phyloP scores from a whole-genome alignment of 148 eudicot genomes.

The Gaultheria prostrata region DNA sequence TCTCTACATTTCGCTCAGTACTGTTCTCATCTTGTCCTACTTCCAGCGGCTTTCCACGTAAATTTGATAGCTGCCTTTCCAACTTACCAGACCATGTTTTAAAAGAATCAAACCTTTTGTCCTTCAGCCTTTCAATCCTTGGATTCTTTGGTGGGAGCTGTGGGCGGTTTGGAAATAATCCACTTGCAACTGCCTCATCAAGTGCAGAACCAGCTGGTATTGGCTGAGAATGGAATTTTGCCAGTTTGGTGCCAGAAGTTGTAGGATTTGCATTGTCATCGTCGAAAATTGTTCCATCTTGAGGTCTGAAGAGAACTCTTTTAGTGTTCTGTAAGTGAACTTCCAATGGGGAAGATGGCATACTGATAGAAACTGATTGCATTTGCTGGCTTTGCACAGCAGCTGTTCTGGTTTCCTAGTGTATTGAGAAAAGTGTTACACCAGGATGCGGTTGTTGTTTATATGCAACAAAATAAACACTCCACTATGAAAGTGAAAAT shows the following conservation, averaged over 20 bases:
- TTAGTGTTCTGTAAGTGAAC: slow-evolving; percentile 26
- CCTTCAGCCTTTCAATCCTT: slow-evolving; percentile 34
- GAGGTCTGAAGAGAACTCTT: slow-evolving; percentile 43
- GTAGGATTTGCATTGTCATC: slow-evolving; percentile 14
- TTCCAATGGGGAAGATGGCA: slow-evolving; percentile 66
- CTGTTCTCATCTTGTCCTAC: slow-evolving; percentile 26
- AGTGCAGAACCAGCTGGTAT: slow-evolving; percentile 36
- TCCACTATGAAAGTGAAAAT: neutral
- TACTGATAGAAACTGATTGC: slow-evolving; percentile 57
- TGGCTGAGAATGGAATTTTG: slow-evolving; percentile 60
- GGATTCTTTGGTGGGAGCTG: slow-evolving; percentile 31
- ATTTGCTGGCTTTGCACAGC: slow-evolving; percentile 20
- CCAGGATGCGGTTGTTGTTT: neutral
- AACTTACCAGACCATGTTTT: slow-evolving; percentile 90
- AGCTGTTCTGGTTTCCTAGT: slow-evolving; percentile 35
- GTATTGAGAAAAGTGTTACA: slow-evolving; percentile 9
- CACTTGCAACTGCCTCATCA: slow-evolving; percentile 26
- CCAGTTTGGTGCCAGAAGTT: slow-evolving; percentile 11
- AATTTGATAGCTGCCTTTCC: slow-evolving; percentile 59
- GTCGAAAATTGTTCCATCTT: slow-evolving; percentile 19
- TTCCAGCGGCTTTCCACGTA: slow-evolving; percentile 52
- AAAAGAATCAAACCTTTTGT: slow-evolving; percentile 66
- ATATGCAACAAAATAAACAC: neutral
- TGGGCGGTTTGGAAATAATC: slow-evolving; percentile 22
- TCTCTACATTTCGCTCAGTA: slow-evolving; percentile 24